A percentile compares a stretch with the other conserved stretches of the same genome.
phyloP scores from a whole-genome alignment of 2,329 filamentous ascomycete species.

The Leptographium lundbergii region DNA sequence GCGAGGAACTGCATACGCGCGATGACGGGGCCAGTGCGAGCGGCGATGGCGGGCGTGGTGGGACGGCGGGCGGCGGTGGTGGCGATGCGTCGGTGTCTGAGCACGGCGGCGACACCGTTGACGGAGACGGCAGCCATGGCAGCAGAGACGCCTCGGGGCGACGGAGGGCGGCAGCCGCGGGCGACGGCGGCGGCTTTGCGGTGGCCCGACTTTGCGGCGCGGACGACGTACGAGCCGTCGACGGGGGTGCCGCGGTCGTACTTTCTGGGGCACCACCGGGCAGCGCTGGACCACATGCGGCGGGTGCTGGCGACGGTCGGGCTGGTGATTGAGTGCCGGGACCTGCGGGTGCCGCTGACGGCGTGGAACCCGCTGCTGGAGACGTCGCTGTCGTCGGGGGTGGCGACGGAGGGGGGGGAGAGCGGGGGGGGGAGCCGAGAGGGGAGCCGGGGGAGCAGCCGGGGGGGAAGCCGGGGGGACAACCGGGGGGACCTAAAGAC shows the following conservation, averaged over 20 bases:
- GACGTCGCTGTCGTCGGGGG: constrained; percentile 48
- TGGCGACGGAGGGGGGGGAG: not conserved
- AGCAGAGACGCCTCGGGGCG: not conserved
- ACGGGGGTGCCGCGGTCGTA: constrained; percentile 73
- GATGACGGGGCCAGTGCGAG: not conserved
- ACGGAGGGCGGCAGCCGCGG: not conserved
- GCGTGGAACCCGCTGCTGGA: constrained; percentile 88
- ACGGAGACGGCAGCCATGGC: not conserved
- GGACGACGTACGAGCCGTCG: constrained; percentile 58
- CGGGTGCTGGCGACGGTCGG: constrained; percentile 67
- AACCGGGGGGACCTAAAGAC: not conserved
- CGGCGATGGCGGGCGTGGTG: not conserved
- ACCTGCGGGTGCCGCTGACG: constrained; percentile 80
- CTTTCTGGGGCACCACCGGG: constrained; percentile 84
- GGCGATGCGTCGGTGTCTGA: not conserved
- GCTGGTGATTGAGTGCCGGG: constrained; percentile 86
- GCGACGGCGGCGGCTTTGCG: no score
- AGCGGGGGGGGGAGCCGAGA: not conserved
- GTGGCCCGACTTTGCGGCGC: constrained; percentile 51
- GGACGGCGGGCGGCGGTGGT: not conserved
- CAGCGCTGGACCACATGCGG: constrained; percentile 73
- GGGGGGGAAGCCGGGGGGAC: not conserved
- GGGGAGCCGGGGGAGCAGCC: no score
- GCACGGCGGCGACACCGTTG: not conserved
- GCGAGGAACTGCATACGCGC: not conserved